Base-by-base conservation (phyloP, 2,329 filamentous ascomycete genomes). In the Stagonosporopsis chrysanthemi region DNA sequence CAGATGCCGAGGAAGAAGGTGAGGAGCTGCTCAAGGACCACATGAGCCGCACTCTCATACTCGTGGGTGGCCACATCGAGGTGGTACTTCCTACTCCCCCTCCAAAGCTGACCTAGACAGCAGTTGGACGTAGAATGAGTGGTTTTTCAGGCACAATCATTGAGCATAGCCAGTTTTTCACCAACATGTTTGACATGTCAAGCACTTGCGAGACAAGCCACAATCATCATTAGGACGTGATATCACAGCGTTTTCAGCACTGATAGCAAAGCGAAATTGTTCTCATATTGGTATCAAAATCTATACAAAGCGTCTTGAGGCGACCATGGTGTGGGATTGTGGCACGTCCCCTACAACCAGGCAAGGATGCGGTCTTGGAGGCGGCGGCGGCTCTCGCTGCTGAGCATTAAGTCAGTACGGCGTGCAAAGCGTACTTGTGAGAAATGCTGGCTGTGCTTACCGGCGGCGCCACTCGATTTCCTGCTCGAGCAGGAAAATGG, bases 171-270 rank as follows among this genome's bases (percentile, higher is more conserved):
- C n/a, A 28, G 6, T 63, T 68, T 66, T 66, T 65, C 60, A 65
- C 65, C 63, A 50, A 64, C 53, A 33, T 56, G 43, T 57, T 56
- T 62, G 55, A 58, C 61, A 56, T 61, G 57, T 60, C 49, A 47
- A 57, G 52, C 42, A 49, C 61, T 67, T 59, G 61, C 67, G 53
- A 58, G 65, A 66, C 63, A 63, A 61, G 50, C 14, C 9, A 31
- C 7, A 31, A 12, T 12, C 11, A 6, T 31, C 28, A 7, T 31
- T 31, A 12, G 6, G 11, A 12, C 3, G 28, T 12, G 5, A 31
- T 9, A 12, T 31, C 28, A 31, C 28, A 12, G 28, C 28, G 11
- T 31, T 31, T 31, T 6, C 6, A 31, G 11, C 28, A 19, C 5
- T 17, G 4, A 11, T 36, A 6, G 2, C 19, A 26, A n/a, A 19